phyloP scores from a whole-genome alignment of 2,329 filamentous ascomycete genomes.

The Mollisia scopiformis region DNA sequence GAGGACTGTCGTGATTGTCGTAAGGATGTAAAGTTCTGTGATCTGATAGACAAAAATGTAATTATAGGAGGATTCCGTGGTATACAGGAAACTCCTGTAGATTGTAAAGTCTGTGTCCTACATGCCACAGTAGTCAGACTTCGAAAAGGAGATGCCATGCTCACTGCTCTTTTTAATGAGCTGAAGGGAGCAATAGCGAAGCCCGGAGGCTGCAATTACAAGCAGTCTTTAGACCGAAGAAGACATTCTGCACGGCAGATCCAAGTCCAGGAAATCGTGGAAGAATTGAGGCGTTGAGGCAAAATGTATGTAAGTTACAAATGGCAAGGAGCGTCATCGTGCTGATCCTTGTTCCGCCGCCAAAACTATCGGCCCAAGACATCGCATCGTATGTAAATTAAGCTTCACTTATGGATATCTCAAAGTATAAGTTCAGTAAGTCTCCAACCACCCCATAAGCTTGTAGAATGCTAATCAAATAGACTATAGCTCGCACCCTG shows the following conservation, averaged over 20 bases:
- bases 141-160: constrained; percentile 28
- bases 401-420: too few relatives aligned
- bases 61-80: neutral
- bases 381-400: too few relatives aligned
- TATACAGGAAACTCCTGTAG: neutral
- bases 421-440: too few relatives aligned
- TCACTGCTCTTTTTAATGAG: neutral
- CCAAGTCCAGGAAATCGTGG: neutral
- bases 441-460: neutral
- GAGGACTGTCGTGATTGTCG: neutral
- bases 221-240: constrained; percentile 5
- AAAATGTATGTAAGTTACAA: neutral
- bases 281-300: neutral
- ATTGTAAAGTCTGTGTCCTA: constrained; percentile 11
- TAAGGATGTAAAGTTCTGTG: neutral
- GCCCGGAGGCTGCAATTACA: constrained; percentile 28
- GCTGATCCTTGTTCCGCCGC: neutral
- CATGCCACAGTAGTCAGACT: constrained; percentile 22
- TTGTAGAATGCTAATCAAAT: neutral
- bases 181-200: constrained; percentile 18
- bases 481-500: constrained; percentile 8
- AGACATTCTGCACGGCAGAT: constrained; percentile 6
- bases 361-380: neutral
- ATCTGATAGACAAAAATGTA: constrained; percentile 2
- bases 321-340: neutral